Percentiles rank a stretch among this genome's conserved stretches.
Evolutionary conservation across 352 stramenopile genomes (phyloP).

Genomic region (Globisporangium polare): DNA sequence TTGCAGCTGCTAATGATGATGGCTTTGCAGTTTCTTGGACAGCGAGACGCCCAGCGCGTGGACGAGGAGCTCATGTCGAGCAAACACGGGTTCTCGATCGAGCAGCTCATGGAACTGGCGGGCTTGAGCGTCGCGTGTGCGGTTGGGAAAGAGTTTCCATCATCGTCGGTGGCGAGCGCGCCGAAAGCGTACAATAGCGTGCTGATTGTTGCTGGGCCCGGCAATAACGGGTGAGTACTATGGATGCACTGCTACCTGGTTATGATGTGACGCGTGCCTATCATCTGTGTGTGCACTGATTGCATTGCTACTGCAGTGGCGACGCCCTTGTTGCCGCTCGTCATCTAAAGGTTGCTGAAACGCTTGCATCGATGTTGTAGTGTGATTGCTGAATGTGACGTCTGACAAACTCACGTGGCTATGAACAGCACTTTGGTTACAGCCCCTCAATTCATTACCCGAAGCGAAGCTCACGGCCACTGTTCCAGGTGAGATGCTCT

Average conservation of each 20-base stretch:
- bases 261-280: too few species aligned
- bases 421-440: constrained; percentile 93
- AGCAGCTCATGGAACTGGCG: constrained; percentile 99
- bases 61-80: constrained; percentile 91
- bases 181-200: constrained; percentile 43
- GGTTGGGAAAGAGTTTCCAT: constrained; percentile 71
- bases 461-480: constrained; percentile 77
- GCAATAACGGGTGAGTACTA: constrained; percentile 94
- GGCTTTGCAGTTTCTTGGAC: constrained; percentile 48
- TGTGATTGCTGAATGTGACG: not conserved
- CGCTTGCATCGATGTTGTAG: not conserved
- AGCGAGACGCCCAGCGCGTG: constrained; percentile 73
- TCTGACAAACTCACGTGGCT: not conserved
- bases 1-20: not conserved
- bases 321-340: constrained; percentile 98
- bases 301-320: constrained; percentile 42
- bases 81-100: constrained; percentile 88
- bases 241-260: not conserved
- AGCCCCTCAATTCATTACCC: constrained; percentile 93
- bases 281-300: not conserved
- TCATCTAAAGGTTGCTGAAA: constrained; percentile 85
- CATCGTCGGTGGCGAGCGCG: not conserved
- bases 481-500: constrained; percentile 66
- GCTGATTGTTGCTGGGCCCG: constrained; percentile 94
- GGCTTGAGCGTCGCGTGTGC: constrained; percentile 93